Base-by-base conservation (phyloP, 176 grass and related monocot genomes). In the Hordeum marinum region DNA sequence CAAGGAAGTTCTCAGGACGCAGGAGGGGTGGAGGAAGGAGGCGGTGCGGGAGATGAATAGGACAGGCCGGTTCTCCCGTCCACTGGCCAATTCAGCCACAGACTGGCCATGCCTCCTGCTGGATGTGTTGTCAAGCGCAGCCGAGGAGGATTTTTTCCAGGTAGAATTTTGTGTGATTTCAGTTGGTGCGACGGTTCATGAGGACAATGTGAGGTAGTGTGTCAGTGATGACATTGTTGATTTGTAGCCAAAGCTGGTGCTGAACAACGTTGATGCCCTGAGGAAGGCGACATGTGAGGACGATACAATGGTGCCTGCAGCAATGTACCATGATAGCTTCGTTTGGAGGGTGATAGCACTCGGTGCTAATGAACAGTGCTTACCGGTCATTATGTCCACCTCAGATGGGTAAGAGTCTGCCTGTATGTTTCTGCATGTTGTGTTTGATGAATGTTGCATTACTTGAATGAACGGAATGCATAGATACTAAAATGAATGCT, bases 271-370 rank as follows among this genome's bases (percentile, higher is more conserved):
- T 34, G 93, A 98, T 66, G 81, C 84, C 46, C 86, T 98, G 59
- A 85, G 91, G 57, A 98, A 92, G 81, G 93, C 88, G 12, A 24
- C 23, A 11, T 92, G 85, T 1, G 18, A 81, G 67, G 93, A 98
- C 78, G 91, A 92, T 6, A 93, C 81, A 2, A 92, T 91, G 73
- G 88, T 98, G 52, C 90, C 89, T 3, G 93, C 90, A 1, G 82
- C 85, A 21, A 77, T 92, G 63, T 98, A 96, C 65, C 96, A 96
- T 87, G 96, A 98, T 78, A 98, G 86, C 76, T 88, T 98, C 29
- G 96, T 98, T 65, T 96, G 93, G 93, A 94, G 90, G 85, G 83
- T 98, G 72, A 94, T 96, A 20, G 91, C 93, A 0, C 91, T 95
- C 39, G 90, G 96, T 64, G 91, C 84, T 13, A 98, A 98, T 84